Percentiles rank a stretch among this genome's conserved stretches.
These are phyloP conservation scores for Huntiella omanensis DNA, from an alignment of 2,329 filamentous ascomycete genomes.

Conservation along the genomic window DNA sequence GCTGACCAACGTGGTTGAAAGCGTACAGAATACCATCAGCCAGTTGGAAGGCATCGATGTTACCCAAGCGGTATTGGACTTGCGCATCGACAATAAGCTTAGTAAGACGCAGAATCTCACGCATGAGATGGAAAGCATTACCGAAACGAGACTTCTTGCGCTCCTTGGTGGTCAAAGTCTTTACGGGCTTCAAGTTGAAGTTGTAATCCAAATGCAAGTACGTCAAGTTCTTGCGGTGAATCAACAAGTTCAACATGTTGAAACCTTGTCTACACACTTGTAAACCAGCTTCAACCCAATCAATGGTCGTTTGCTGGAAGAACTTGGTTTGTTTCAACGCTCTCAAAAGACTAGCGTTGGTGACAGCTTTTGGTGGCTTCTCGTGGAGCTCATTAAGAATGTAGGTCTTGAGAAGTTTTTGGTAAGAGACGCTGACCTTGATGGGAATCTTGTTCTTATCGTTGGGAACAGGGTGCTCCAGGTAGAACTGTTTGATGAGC, in stretches of 20 bases:
- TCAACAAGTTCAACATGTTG: slow-evolving; percentile 96
- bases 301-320: slow-evolving; percentile 97
- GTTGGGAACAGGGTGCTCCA: slow-evolving; percentile 71
- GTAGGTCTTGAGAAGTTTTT: slow-evolving; percentile 90
- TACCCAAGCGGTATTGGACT: slow-evolving; percentile 90
- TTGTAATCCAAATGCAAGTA: slow-evolving; percentile 98
- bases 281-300: slow-evolving; percentile 96
- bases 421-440: slow-evolving; percentile 94
- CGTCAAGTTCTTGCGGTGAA: slow-evolving; percentile 94
- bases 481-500: slow-evolving; percentile 93
- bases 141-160: slow-evolving; percentile 98
- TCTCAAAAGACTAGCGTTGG: slow-evolving; percentile 77
- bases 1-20: slow-evolving; percentile 95
- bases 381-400: slow-evolving; percentile 95
- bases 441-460: slow-evolving; percentile 48
- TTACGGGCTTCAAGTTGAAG: slow-evolving; percentile 97
- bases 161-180: slow-evolving; percentile 95
- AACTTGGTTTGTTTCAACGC: slow-evolving; percentile 95
- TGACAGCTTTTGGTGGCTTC: slow-evolving; percentile 85
- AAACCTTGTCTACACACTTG: slow-evolving; percentile 97
- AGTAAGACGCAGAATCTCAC: slow-evolving; percentile 85
- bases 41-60: slow-evolving; percentile 96
- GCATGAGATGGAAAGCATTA: slow-evolving; percentile 98
- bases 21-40: slow-evolving; percentile 98
- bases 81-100: slow-evolving; percentile 98